These are phyloP conservation scores for Dalechampia spathulata DNA, from an alignment of 441 rosid species.

Conservation along the genomic window DNA sequence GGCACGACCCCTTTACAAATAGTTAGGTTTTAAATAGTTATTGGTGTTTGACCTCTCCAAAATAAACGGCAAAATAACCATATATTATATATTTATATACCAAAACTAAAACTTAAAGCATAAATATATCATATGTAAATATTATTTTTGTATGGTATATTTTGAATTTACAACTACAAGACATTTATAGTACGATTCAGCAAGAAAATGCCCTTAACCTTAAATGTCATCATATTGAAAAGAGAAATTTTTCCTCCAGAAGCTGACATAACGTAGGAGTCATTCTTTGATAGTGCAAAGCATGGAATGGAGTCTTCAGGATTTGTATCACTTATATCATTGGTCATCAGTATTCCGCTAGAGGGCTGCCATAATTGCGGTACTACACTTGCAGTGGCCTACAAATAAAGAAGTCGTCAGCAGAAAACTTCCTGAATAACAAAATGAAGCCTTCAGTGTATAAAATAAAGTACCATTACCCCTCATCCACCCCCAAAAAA, in stretches of 20 bases:
- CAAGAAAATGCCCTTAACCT: constrained; percentile 33
- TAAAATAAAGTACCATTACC: background rate
- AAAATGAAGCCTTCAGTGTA: background rate
- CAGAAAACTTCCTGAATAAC: constrained; percentile 4
- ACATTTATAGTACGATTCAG: too few relatives aligned
- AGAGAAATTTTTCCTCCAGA: constrained; percentile 77
- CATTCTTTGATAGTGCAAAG: constrained; percentile 85
- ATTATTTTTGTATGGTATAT: too few relatives aligned
- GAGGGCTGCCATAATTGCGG: constrained; percentile 86
- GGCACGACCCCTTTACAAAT: too few relatives aligned
- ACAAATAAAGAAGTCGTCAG: constrained; percentile 16
- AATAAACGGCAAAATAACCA: too few relatives aligned
- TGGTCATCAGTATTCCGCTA: constrained; percentile 66
- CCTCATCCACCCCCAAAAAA: background rate
- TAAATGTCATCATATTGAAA: constrained; percentile 83
- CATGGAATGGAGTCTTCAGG: constrained; percentile 82
- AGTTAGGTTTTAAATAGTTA: too few relatives aligned
- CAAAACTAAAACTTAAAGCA: too few relatives aligned
- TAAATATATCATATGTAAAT: too few relatives aligned
- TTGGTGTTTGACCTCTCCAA: too few relatives aligned
- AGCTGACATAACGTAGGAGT: constrained; percentile 83
- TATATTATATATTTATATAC: too few relatives aligned
- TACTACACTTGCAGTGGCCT: constrained; percentile 54
- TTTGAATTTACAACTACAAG: too few relatives aligned
- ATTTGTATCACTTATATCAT: constrained; percentile 53